Conservation (phyloP, 2,329 filamentous ascomycete species). For the Mycosphaerelloides madeirae region DNA sequence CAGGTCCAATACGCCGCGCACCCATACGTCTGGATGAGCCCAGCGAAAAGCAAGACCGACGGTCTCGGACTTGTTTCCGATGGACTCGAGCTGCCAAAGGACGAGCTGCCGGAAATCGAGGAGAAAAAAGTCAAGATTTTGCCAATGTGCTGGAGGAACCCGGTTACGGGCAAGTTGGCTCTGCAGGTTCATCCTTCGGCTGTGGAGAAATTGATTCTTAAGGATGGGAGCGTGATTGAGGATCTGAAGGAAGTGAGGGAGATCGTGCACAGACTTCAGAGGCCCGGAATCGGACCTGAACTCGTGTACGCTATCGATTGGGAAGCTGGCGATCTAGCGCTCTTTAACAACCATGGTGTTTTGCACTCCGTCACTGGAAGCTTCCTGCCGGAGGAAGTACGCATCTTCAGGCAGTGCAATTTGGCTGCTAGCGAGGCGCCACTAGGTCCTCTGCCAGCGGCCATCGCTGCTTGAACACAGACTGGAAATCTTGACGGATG, state of each 20-base stretch:
- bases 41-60: slow-evolving; percentile 60
- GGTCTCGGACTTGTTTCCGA: slow-evolving; percentile 69
- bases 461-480: not conserved
- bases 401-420: slow-evolving; percentile 75
- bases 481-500: not conserved
- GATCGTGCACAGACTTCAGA: slow-evolving; percentile 66
- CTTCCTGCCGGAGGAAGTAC: slow-evolving; percentile 67
- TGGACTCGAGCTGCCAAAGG: slow-evolving; percentile 55
- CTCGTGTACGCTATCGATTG: slow-evolving; percentile 71
- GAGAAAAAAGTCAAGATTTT: slow-evolving; percentile 63
- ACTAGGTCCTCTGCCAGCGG: slow-evolving; percentile 41
- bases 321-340: slow-evolving; percentile 69
- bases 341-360: slow-evolving; percentile 74
- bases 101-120: slow-evolving; percentile 62
- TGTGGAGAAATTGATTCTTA: slow-evolving; percentile 62
- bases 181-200: slow-evolving; percentile 72
- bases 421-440: slow-evolving; percentile 61
- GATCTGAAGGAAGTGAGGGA: slow-evolving; percentile 62
- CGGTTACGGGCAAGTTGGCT: slow-evolving; percentile 62
- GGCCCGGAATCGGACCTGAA: slow-evolving; percentile 65
- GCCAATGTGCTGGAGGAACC: slow-evolving; percentile 75
- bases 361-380: slow-evolving; percentile 71
- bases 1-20: slow-evolving; percentile 72
- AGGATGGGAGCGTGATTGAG: slow-evolving; percentile 63
- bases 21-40: slow-evolving; percentile 77